phyloP scores from a whole-genome alignment of 177 flowering plant genomes.

The Vitis hybrid region DNA sequence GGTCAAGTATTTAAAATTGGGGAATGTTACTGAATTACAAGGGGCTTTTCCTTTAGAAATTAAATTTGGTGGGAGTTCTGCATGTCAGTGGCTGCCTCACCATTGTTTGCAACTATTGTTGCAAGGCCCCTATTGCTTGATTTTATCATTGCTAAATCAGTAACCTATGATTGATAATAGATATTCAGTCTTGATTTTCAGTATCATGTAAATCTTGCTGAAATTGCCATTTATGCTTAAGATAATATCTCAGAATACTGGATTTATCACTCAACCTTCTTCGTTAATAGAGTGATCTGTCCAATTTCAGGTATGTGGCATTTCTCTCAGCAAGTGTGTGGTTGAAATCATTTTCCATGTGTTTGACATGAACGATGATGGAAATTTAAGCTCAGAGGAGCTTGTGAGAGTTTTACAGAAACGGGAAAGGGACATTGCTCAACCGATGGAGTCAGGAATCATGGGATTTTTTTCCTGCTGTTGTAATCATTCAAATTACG shows the following conservation, averaged over 20 bases:
- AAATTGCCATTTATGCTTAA: too few relatives aligned
- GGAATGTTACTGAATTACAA: neutral
- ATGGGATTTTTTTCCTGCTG: conserved; percentile 53
- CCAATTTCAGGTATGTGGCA: conserved; percentile 68
- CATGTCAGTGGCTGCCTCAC: neutral
- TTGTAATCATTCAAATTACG: conserved; percentile 35
- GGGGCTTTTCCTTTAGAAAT: neutral
- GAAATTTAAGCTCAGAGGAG: conserved; percentile 67
- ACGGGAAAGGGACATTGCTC: conserved; percentile 54
- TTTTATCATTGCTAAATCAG: too few relatives aligned
- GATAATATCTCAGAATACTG: neutral
- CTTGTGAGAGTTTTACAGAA: conserved; percentile 69
- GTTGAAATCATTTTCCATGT: conserved; percentile 75
- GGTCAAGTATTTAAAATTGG: neutral
- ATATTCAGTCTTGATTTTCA: too few relatives aligned
- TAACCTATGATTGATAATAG: too few relatives aligned
- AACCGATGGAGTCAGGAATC: conserved; percentile 50
- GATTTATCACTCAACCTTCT: neutral
- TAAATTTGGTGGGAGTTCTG: neutral
- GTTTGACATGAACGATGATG: conserved; percentile 77
- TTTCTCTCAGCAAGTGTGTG: conserved; percentile 54
- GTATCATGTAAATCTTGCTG: too few relatives aligned
- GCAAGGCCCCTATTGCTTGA: too few relatives aligned
- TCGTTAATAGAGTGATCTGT: neutral
- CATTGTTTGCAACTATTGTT: too few relatives aligned